A percentile compares a stretch with the other conserved stretches of the same genome.
phyloP scores from a whole-genome alignment of 1,284 basidiomycete genomes.

The Malassezia dermatis region DNA sequence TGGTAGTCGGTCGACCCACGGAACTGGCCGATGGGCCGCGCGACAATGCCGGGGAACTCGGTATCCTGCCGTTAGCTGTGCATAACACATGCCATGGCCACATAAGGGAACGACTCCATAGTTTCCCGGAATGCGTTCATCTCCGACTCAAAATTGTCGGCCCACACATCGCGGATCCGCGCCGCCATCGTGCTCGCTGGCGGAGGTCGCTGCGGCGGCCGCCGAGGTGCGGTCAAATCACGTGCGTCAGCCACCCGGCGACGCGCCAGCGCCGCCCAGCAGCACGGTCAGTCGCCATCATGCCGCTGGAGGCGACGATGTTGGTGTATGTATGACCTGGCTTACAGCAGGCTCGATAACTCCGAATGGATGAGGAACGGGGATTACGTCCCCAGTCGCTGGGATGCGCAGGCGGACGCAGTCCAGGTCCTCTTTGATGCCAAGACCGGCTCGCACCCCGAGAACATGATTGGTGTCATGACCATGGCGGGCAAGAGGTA shows the following conservation, averaged over 20 bases:
- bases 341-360: conserved; percentile 39
- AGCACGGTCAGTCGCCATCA: conserved; percentile 15
- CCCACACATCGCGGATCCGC: conserved; percentile 68
- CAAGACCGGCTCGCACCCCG: conserved; percentile 83
- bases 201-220: background rate
- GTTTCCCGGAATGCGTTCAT: conserved; percentile 75
- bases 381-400: conserved; percentile 71
- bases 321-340: conserved; percentile 27
- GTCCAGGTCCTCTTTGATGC: conserved; percentile 81
- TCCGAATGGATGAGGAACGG: conserved; percentile 59
- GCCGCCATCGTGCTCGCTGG: conserved; percentile 27
- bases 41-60: conserved; percentile 96
- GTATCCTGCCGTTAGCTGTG: conserved; percentile 56
- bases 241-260: conserved; percentile 3
- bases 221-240: background rate
- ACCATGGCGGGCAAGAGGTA: conserved; percentile 64
- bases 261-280: conserved; percentile 4
- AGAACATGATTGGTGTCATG: conserved; percentile 94
- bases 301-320: conserved; percentile 48
- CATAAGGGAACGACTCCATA: conserved; percentile 82
- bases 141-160: conserved; percentile 79
- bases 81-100: conserved; percentile 61
- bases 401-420: conserved; percentile 83
- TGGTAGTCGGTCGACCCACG: conserved; percentile 96
- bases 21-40: conserved; percentile 88